Conservation (phyloP, 495 filamentous ascomycete species). For the Lasiosphaeria miniovina region DNA sequence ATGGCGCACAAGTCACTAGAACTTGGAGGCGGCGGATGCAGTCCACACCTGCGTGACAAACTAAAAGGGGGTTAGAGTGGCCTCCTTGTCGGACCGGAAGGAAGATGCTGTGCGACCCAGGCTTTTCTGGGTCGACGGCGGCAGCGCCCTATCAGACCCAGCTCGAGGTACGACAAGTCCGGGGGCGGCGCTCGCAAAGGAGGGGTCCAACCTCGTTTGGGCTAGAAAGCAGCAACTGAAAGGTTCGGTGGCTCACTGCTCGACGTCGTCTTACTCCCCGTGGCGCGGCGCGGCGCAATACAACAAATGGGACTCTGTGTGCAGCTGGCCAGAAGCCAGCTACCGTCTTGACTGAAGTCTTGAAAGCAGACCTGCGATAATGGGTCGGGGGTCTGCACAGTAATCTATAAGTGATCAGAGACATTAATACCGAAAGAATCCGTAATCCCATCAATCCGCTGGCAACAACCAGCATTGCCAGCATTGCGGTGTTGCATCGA, state of each 20-base stretch:
- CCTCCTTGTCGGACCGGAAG: conserved; percentile 2
- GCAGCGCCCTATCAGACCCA: conserved; percentile 2
- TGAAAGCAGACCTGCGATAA: too few species aligned
- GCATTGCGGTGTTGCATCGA: too few species aligned
- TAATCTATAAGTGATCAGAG: too few species aligned
- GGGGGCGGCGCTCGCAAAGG: conserved; percentile 1
- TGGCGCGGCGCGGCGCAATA: too few species aligned
- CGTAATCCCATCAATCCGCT: too few species aligned
- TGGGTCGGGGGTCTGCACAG: too few species aligned
- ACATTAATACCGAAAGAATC: too few species aligned
- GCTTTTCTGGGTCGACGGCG: neutral
- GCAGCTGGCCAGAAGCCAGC: too few species aligned
- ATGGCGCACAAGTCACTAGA: neutral
- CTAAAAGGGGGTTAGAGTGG: neutral
- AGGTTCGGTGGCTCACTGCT: neutral
- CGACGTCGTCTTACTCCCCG: too few species aligned
- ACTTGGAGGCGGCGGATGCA: neutral
- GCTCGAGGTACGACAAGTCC: neutral
- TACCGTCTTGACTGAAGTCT: too few species aligned
- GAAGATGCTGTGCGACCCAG: conserved; percentile 8
- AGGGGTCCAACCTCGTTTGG: neutral
- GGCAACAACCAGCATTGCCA: too few species aligned
- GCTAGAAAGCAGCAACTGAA: neutral
- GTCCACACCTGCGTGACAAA: conserved; percentile 1
- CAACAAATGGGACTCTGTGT: too few species aligned